Conservation (phyloP, 2,329 filamentous ascomycete species). For the Onygenales sp. region DNA sequence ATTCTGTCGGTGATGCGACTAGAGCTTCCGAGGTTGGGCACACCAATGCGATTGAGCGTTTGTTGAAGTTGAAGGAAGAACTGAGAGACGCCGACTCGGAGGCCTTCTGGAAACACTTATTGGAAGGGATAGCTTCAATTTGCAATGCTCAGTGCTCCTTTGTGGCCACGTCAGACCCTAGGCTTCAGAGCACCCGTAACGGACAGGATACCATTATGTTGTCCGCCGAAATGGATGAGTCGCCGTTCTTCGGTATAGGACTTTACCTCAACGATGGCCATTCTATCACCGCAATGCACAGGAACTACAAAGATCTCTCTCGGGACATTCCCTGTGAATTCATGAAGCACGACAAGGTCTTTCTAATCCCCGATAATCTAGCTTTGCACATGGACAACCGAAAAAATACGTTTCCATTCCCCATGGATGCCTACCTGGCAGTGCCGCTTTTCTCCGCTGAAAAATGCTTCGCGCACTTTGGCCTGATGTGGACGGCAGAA, state of each 20-base stretch:
- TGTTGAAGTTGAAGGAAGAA: conserved; percentile 50
- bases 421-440: conserved; percentile 57
- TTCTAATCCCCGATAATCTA: conserved; percentile 55
- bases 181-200: conserved; percentile 46
- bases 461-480: conserved; percentile 61
- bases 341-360: conserved; percentile 64
- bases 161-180: conserved; percentile 48
- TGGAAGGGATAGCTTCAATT: conserved; percentile 55
- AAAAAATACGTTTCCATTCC: conserved; percentile 47
- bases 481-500: conserved; percentile 60
- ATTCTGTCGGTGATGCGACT: neutral
- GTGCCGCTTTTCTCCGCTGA: conserved; percentile 56
- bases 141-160: conserved; percentile 59
- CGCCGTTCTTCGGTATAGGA: conserved; percentile 55
- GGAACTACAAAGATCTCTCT: conserved; percentile 55
- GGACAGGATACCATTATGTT: conserved; percentile 51
- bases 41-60: conserved; percentile 50
- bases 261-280: conserved; percentile 57
- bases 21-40: conserved; percentile 39
- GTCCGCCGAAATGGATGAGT: conserved; percentile 47
- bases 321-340: conserved; percentile 57
- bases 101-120: conserved; percentile 55
- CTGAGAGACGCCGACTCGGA: conserved; percentile 46
- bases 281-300: conserved; percentile 43
- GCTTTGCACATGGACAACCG: conserved; percentile 52